phyloP scores from a whole-genome alignment of 805 yeast species.

The Sugiyamaella qingdaonensis region DNA sequence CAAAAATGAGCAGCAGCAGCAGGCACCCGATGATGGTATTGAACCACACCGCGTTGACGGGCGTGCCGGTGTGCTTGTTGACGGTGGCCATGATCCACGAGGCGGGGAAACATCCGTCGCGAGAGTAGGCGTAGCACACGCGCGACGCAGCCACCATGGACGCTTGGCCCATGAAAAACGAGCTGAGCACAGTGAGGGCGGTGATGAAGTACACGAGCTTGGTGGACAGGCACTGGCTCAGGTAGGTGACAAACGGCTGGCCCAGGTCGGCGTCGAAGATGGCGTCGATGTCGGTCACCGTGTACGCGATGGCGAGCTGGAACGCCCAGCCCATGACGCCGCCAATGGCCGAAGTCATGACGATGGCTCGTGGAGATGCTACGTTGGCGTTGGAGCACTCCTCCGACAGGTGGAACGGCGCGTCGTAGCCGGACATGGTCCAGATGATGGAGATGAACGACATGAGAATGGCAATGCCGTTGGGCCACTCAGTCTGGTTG shows the following conservation, averaged over 20 bases:
- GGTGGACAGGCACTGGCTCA: constrained; percentile 45
- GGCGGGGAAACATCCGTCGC: constrained; percentile 64
- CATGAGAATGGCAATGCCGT: constrained; percentile 54
- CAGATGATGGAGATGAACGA: constrained; percentile 38
- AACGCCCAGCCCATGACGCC: constrained; percentile 54
- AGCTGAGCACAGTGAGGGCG: constrained; percentile 41
- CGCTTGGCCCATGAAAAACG: constrained; percentile 51
- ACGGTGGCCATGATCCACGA: constrained; percentile 49
- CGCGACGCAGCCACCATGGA: constrained; percentile 64
- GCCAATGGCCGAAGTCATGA: constrained; percentile 52
- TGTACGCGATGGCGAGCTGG: constrained; percentile 59
- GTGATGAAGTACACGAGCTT: constrained; percentile 42
- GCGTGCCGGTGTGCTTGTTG: constrained; percentile 51
- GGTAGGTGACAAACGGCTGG: constrained; percentile 57
- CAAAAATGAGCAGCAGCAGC: constrained; percentile 53
- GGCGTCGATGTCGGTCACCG: constrained; percentile 47
- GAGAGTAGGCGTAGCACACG: constrained; percentile 61
- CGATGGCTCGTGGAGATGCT: constrained; percentile 67
- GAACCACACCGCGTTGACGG: constrained; percentile 56
- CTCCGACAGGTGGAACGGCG: constrained; percentile 72
- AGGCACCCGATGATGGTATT: constrained; percentile 53
- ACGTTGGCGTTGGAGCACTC: constrained; percentile 60
- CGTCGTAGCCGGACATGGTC: constrained; percentile 72
- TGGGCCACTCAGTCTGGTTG: constrained; percentile 61
- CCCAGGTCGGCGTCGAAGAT: constrained; percentile 48